Conservation (phyloP, 108 stramenopile species). For the Cyclotella distinguenda region DNA sequence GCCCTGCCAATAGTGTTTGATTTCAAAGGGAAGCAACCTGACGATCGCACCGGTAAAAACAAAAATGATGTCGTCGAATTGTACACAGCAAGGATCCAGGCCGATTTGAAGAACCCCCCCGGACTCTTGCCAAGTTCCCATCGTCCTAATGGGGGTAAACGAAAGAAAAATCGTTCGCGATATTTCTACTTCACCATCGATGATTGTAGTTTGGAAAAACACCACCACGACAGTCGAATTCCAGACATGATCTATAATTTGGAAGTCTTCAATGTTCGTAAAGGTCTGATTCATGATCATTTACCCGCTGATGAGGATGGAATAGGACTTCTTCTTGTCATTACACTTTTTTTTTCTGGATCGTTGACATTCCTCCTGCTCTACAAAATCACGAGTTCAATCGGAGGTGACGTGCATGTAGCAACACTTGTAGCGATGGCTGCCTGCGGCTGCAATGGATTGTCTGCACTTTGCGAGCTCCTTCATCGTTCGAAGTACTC, state of each 20-base stretch:
- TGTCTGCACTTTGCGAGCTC: slow-evolving; percentile 65
- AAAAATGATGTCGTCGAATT: slow-evolving; percentile 16
- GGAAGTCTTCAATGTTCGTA: slow-evolving; percentile 22
- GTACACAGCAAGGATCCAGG: slow-evolving; percentile 14
- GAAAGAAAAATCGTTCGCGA: slow-evolving; percentile 47
- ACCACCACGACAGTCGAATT: slow-evolving; percentile 55
- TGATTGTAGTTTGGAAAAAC: slow-evolving; percentile 74
- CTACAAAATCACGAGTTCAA: slow-evolving; percentile 36
- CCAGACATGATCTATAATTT: slow-evolving; percentile 59
- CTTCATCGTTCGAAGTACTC: slow-evolving; percentile 63
- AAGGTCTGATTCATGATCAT: slow-evolving; percentile 46
- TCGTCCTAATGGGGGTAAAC: no score
- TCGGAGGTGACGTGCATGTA: slow-evolving; percentile 63
- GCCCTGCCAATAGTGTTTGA: slow-evolving; percentile 45
- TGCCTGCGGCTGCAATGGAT: slow-evolving; percentile 58
- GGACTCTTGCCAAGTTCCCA: slow-evolving; percentile 2
- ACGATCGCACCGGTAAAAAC: slow-evolving; percentile 29
- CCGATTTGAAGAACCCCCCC: slow-evolving; percentile 24
- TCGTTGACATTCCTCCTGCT: slow-evolving; percentile 42
- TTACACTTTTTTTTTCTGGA: slow-evolving; percentile 54
- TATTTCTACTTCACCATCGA: slow-evolving; percentile 78
- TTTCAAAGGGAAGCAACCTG: slow-evolving; percentile 33
- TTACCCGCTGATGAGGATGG: slow-evolving; percentile 77
- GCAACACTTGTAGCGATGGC: slow-evolving; percentile 69
- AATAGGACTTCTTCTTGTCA: slow-evolving; percentile 51